Percentiles rank a stretch among this genome's conserved stretches.
Evolutionary conservation across 1,139 yeast species (phyloP).

Genomic region (Sugiyamaella castrensis): DNA sequence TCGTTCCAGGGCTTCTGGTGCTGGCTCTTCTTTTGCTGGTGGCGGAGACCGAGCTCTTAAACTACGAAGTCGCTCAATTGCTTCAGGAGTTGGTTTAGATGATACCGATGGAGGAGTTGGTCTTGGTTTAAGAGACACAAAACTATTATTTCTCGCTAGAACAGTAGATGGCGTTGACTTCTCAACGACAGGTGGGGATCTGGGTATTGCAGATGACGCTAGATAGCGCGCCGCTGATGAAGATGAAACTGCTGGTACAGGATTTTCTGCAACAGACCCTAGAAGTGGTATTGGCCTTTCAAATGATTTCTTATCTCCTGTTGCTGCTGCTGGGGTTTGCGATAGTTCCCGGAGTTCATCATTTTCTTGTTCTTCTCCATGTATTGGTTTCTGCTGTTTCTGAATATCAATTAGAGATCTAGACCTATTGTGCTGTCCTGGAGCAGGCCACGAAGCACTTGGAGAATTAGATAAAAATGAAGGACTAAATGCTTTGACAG

Average conservation of each 20-base stretch:
- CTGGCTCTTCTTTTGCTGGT: slow-evolving; percentile 12
- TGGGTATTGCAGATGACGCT: no score
- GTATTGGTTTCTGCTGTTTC: no score
- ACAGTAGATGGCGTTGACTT: neutral
- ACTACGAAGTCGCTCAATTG: slow-evolving; percentile 20
- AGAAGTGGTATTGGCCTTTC: no score
- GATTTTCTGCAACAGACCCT: no score
- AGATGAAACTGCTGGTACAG: no score
- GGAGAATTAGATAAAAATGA: slow-evolving; percentile 7
- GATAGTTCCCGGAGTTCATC: no score
- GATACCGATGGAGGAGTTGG: slow-evolving; percentile 18
- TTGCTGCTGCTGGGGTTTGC: no score
- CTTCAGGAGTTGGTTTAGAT: slow-evolving; percentile 9
- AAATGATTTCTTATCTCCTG: no score
- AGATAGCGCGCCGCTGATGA: no score
- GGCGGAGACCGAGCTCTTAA: slow-evolving; percentile 20
- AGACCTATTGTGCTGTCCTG: slow-evolving; percentile 2
- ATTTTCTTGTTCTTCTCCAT: no score
- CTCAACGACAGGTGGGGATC: no score
- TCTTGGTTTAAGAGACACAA: neutral
- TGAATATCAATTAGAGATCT: neutral
- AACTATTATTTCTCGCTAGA: slow-evolving; percentile 2
- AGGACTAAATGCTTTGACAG: slow-evolving; percentile 7
- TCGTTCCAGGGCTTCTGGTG: slow-evolving; percentile 14
- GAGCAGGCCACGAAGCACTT: slow-evolving; percentile 6